phyloP scores from a whole-genome alignment of 2,329 filamentous ascomycete species.

The Colletotrichum tropicale region DNA sequence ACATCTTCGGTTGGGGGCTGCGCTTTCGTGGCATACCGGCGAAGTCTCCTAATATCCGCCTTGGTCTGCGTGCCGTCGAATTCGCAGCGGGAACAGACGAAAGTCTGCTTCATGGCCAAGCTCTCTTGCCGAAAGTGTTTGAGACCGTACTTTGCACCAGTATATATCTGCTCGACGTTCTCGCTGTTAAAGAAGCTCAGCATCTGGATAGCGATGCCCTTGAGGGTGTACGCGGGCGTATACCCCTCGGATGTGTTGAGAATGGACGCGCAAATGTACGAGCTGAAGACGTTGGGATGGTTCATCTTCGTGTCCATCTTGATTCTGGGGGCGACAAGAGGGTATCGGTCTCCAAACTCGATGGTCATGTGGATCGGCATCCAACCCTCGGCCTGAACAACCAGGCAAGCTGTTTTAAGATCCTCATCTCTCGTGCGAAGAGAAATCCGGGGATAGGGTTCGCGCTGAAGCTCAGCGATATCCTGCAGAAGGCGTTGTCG shows the following conservation, averaged over 20 bases:
- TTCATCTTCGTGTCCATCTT: conserved; percentile 42
- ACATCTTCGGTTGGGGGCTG: not conserved
- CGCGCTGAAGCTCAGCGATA: conserved; percentile 46
- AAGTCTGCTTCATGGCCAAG: conserved; percentile 3
- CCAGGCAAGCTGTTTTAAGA: conserved; percentile 42
- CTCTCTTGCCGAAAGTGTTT: conserved; percentile 22
- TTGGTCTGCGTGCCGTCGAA: conserved; percentile 14
- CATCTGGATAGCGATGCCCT: conserved; percentile 54
- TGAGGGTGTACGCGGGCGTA: conserved; percentile 55
- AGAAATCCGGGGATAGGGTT: conserved; percentile 51
- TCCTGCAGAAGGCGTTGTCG: conserved; percentile 42
- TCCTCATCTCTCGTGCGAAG: conserved; percentile 37
- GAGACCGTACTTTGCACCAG: conserved; percentile 22
- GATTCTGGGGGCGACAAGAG: conserved; percentile 41
- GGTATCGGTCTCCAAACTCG: conserved; percentile 38
- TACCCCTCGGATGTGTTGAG: conserved; percentile 45
- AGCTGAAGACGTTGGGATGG: conserved; percentile 49
- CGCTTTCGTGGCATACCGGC: not conserved
- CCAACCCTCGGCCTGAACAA: conserved; percentile 44
- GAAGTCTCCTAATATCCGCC: not conserved
- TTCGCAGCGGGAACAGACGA: conserved; percentile 29
- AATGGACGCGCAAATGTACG: conserved; percentile 52
- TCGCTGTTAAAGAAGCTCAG: conserved; percentile 56
- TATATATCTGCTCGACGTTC: conserved; percentile 43
- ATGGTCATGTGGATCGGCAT: conserved; percentile 47